These are phyloP conservation scores for Pseudovirgaria hyperparasitica DNA, from an alignment of 2,329 filamentous ascomycete species.

Conservation along the genomic window DNA sequence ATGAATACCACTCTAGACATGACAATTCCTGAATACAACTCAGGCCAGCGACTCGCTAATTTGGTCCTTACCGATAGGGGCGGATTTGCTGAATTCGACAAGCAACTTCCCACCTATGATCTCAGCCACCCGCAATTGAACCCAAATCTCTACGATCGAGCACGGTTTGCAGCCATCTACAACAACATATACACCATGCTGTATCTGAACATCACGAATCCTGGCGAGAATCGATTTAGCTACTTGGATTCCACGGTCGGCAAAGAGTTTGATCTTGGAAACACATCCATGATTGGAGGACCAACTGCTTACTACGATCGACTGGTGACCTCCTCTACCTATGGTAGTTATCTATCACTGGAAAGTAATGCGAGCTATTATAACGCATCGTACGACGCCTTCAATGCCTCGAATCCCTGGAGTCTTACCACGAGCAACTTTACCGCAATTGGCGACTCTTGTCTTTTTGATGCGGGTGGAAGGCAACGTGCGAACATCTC, in stretches of 20 bases:
- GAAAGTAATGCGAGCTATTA: no score
- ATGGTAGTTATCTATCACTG: no score
- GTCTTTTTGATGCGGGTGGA: slow-evolving; percentile 19
- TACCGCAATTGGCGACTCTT: neutral
- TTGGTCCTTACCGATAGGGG: slow-evolving; percentile 29
- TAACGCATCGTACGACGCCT: no score
- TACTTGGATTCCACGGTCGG: slow-evolving; percentile 27
- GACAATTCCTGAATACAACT: no score
- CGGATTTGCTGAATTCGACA: slow-evolving; percentile 29
- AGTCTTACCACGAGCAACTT: neutral
- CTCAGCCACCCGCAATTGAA: slow-evolving; percentile 19
- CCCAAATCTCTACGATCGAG: slow-evolving; percentile 25
- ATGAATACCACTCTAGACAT: slow-evolving; percentile 33
- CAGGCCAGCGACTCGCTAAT: no score
- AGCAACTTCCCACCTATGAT: slow-evolving; percentile 19
- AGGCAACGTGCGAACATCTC: slow-evolving; percentile 28
- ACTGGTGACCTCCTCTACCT: no score
- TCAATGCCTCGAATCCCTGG: no score
- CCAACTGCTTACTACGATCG: no score
- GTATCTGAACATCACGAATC: slow-evolving; percentile 27
- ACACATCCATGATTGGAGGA: no score
- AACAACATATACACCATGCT: slow-evolving; percentile 29
- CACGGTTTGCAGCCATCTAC: slow-evolving; percentile 32
- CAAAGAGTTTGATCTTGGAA: slow-evolving; percentile 23
- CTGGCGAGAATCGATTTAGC: slow-evolving; percentile 13